Base-by-base conservation (phyloP, 2,329 filamentous ascomycete genomes). In the Calonectria multiphialidica region DNA sequence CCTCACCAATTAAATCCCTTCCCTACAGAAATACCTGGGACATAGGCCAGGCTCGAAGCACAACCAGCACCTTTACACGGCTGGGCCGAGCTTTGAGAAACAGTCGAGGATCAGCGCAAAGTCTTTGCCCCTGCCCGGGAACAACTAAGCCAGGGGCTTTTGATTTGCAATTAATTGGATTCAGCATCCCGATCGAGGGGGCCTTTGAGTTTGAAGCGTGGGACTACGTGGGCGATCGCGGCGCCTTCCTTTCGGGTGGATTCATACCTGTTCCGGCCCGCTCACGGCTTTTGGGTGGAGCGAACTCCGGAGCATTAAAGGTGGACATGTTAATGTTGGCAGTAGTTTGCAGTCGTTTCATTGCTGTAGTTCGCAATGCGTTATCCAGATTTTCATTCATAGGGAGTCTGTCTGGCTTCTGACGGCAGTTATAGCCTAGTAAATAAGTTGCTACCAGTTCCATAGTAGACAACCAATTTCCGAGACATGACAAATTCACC, bases 211-310 rank as follows among this genome's bases (percentile, higher is more conserved):
- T 62, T 45, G 40, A 42, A 33, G 30, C 53, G 12, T 40, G 25
- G 44, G 30, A 23, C 50, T 33, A 42, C 13, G 37, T 18, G 35
- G 40, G 16, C 40, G 30, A 49, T 67, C 33, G 33, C 28, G 66
- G 55, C 45, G 53, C 59, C 57, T 68, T 53, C 42, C 55, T 44
- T 40, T 30, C 55, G 66, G 35, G 57, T 18, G 21, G 18, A 23
- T 68, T 37, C 44, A 53, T 62, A 47, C 66, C 66, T 44, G 45
- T 53, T 68, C 55, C 66, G 66, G 55, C 45, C 55, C 44, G 66
- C 44, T 62, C 44, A 59, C 53, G 33, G 53, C 13, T 15, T 59
- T 23, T 21, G 23, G n/a, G 53, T 40, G 53, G 53, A 33, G 53
- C 53, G 7, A 40, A 0, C 13, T 40, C 23, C 53, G 33, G 53